These are phyloP conservation scores for Alternaria infectoria DNA, from an alignment of 2,329 filamentous ascomycete genomes.

Conservation along the genomic window DNA sequence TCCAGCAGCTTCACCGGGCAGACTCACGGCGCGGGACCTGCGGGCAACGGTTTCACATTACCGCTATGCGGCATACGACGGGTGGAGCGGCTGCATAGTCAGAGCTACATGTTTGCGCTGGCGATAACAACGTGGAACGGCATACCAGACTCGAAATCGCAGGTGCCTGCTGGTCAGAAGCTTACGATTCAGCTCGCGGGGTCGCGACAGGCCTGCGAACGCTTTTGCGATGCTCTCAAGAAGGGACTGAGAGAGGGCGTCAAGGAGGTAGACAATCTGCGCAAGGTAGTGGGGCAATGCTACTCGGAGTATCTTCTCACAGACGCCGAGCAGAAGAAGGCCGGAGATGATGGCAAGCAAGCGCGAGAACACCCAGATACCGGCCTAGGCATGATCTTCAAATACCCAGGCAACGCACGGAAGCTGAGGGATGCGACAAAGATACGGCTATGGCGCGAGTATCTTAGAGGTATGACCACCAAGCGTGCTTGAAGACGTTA, in stretches of 20 bases:
- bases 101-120: conserved; percentile 89
- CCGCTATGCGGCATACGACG: conserved; percentile 89
- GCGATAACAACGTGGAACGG: conserved; percentile 95
- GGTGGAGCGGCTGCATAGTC: conserved; percentile 91
- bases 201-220: conserved; percentile 85
- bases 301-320: conserved; percentile 72
- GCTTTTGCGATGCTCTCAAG: conserved; percentile 96
- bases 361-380: conserved; percentile 80
- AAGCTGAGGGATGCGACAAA: conserved; percentile 95
- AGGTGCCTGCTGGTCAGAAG: conserved; percentile 70
- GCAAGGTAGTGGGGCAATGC: conserved; percentile 79
- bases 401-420: conserved; percentile 91
- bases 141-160: conserved; percentile 51
- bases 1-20: conserved; percentile 89
- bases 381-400: conserved; percentile 88
- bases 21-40: conserved; percentile 89
- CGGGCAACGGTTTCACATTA: conserved; percentile 94
- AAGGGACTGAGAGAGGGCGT: conserved; percentile 85
- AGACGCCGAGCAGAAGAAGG: conserved; percentile 47
- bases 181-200: conserved; percentile 92
- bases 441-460: conserved; percentile 97
- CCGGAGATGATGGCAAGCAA: conserved; percentile 43
- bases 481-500: neutral
- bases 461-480: conserved; percentile 67
- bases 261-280: conserved; percentile 84